A percentile compares a stretch with the other conserved stretches of the same genome.
phyloP scores from a whole-genome alignment of 257 asterid genomes.

The Ocimum tenuiflorum region DNA sequence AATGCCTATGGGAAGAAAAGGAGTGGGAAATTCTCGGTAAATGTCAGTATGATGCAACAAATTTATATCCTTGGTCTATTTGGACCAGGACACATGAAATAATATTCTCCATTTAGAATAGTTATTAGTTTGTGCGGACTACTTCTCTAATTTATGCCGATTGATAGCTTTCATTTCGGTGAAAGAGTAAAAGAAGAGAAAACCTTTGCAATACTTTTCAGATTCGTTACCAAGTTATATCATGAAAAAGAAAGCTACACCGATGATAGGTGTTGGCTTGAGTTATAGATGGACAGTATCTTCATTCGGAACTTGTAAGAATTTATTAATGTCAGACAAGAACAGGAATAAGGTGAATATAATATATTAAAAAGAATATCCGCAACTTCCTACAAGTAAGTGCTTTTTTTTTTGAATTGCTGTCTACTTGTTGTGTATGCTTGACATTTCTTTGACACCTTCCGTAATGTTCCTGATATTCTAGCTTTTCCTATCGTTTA shows the following conservation, averaged over 20 bases:
- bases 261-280: neutral
- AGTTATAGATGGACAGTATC: conserved; percentile 4
- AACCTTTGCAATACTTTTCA: neutral
- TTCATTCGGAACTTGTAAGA: neutral
- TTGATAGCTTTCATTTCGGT: neutral
- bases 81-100: neutral
- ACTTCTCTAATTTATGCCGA: neutral
- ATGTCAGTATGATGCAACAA: neutral
- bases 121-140: neutral
- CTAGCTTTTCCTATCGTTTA: neutral
- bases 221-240: neutral
- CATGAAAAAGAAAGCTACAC: conserved; percentile 2
- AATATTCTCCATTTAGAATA: neutral
- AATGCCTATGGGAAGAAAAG: neutral
- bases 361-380: neutral
- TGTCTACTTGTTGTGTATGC: neutral
- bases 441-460: neutral
- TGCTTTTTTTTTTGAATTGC: neutral
- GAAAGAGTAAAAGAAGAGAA: neutral
- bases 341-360: neutral
- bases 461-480: neutral
- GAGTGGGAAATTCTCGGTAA: neutral
- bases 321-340: neutral
- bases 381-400: neutral
- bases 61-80: neutral